Conservation (phyloP, 768 basidiomycete genomes). For the Boletus rex-veris region DNA sequence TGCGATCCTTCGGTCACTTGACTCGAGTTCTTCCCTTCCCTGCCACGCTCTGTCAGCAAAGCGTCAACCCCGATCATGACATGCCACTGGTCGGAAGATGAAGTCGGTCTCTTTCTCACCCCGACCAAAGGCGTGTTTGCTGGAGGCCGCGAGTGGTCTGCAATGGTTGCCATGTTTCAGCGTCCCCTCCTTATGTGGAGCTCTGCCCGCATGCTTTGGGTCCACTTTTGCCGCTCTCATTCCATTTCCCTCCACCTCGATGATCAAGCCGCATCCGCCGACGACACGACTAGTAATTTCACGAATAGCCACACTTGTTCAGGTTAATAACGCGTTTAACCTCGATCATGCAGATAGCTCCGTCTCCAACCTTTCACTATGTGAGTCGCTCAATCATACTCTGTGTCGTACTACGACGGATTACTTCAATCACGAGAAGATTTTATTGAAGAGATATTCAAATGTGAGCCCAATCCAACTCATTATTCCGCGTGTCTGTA, state of each 20-base stretch:
- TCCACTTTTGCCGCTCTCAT: constrained; percentile 10
- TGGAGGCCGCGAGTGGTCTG: constrained; percentile 6
- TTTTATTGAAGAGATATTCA: constrained; percentile 44
- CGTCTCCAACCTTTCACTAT: constrained; percentile 27
- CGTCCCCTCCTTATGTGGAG: constrained; percentile 21
- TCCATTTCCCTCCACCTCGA: constrained; percentile 36
- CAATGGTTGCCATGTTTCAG: constrained; percentile 11
- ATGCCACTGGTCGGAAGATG: too few species aligned
- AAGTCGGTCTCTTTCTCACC: too few species aligned
- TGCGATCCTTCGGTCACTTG: too few species aligned
- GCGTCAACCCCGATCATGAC: too few species aligned
- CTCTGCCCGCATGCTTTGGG: constrained; percentile 20
- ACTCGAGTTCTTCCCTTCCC: too few species aligned
- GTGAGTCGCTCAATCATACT: constrained; percentile 22
- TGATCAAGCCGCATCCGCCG: constrained; percentile 42
- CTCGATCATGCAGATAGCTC: constrained; percentile 39
- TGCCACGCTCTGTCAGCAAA: too few species aligned
- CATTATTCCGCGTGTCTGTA: too few species aligned
- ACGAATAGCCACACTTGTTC: constrained; percentile 20
- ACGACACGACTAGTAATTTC: constrained; percentile 27
- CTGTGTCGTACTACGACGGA: background rate
- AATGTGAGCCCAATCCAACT: constrained; percentile 30
- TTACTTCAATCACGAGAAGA: constrained; percentile 32
- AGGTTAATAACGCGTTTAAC: constrained; percentile 34
- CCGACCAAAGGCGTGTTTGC: constrained; percentile 4